Evolutionary conservation across 2,329 filamentous ascomycete genomes (phyloP).

Genomic region (Fusarium xyrophilum): DNA sequence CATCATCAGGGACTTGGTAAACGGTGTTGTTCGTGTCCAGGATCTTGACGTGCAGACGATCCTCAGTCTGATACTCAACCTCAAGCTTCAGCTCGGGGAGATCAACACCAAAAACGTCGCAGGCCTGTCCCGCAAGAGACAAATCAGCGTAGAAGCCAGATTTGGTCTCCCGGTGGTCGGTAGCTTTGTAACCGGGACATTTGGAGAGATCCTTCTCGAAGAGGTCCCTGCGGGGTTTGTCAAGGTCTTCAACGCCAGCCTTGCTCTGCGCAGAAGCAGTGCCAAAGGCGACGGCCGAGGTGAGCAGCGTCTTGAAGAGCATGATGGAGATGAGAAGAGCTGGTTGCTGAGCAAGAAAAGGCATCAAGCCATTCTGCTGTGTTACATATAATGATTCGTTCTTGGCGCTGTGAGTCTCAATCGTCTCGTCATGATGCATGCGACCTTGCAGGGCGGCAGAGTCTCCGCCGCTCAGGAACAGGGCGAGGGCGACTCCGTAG

Average conservation of each 20-base stretch:
- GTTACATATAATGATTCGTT: conserved; percentile 22
- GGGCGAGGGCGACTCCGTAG: neutral
- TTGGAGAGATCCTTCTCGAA: conserved; percentile 34
- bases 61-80: conserved; percentile 56
- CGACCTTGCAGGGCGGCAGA: neutral
- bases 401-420: neutral
- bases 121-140: conserved; percentile 70
- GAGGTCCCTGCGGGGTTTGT: conserved; percentile 27
- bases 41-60: conserved; percentile 75
- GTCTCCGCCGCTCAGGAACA: conserved; percentile 10
- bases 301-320: conserved; percentile 30
- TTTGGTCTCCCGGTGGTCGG: conserved; percentile 60
- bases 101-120: conserved; percentile 81
- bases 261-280: conserved; percentile 31
- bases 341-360: neutral
- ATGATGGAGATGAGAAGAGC: conserved; percentile 6
- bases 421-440: conserved; percentile 9
- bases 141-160: conserved; percentile 73
- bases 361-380: neutral
- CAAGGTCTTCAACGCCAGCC: conserved; percentile 24
- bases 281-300: conserved; percentile 20
- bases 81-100: conserved; percentile 69
- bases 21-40: conserved; percentile 72
- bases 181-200: conserved; percentile 74
- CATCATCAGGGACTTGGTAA: conserved; percentile 75